phyloP scores from a whole-genome alignment of 2,329 filamentous ascomycete genomes.

The Alternaria infectoria region DNA sequence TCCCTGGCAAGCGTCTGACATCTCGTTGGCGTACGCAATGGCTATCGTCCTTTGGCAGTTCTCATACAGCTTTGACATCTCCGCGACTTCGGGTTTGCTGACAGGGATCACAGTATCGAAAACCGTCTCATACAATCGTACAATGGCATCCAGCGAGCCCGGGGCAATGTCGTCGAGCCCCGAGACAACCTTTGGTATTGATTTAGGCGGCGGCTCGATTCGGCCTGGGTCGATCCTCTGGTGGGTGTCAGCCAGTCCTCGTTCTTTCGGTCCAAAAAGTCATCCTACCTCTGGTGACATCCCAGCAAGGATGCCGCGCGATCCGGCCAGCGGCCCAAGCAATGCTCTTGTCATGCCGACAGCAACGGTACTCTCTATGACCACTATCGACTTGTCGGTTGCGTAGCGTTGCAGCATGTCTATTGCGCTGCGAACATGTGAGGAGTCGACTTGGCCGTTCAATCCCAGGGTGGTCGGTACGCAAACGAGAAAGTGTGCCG shows the following conservation, averaged over 20 bases:
- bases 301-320: slow-evolving; percentile 31
- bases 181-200: slow-evolving; percentile 62
- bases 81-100: slow-evolving; percentile 61
- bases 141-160: slow-evolving; percentile 53
- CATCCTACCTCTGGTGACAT: slow-evolving; percentile 58
- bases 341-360: slow-evolving; percentile 62
- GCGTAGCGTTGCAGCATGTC: slow-evolving; percentile 52
- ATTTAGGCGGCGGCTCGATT: slow-evolving; percentile 39
- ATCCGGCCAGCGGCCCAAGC: slow-evolving; percentile 53
- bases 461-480: slow-evolving; percentile 59
- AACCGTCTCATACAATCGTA: slow-evolving; percentile 54
- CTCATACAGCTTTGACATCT: slow-evolving; percentile 66
- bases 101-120: slow-evolving; percentile 59
- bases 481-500: slow-evolving; percentile 61
- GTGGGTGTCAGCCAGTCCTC: background rate
- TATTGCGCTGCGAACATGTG: slow-evolving; percentile 55
- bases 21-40: slow-evolving; percentile 63
- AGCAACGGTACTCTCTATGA: slow-evolving; percentile 60
- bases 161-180: slow-evolving; percentile 49
- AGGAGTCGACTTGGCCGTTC: slow-evolving; percentile 57
- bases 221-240: slow-evolving; percentile 61
- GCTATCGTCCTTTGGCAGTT: slow-evolving; percentile 64
- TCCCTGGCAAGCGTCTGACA: slow-evolving; percentile 59
- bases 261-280: background rate
- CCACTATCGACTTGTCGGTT: slow-evolving; percentile 54